Evolutionary conservation across 2,329 filamentous ascomycete genomes (phyloP).

Genomic region (Colletotrichum falcatum): DNA sequence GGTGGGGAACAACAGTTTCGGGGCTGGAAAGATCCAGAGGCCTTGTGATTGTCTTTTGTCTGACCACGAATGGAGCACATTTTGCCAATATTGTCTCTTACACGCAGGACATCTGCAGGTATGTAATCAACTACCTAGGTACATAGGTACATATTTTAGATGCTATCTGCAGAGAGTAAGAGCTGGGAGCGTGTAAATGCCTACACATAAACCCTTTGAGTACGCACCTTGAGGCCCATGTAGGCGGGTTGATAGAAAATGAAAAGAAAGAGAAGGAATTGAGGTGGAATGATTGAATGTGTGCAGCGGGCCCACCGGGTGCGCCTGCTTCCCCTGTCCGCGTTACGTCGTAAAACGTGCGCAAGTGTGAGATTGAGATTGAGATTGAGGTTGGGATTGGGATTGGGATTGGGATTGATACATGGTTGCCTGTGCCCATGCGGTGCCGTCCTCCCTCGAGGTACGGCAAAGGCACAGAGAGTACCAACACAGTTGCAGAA

Average conservation of each 20-base stretch:
- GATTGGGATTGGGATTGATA: constrained; percentile 12
- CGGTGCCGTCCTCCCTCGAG: constrained; percentile 2
- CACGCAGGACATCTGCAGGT: background rate
- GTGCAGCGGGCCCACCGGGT: too few species aligned
- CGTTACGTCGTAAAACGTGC: background rate
- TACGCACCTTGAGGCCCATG: too few species aligned
- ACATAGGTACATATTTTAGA: background rate
- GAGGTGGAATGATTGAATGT: background rate
- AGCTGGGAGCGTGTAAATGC: background rate
- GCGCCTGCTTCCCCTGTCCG: background rate
- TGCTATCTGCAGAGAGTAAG: background rate
- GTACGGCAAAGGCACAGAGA: background rate
- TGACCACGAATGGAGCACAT: background rate
- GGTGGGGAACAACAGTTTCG: constrained; percentile 11
- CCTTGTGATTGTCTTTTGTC: background rate
- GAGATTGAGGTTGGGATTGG: constrained; percentile 13
- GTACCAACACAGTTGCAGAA: background rate
- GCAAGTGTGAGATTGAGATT: background rate
- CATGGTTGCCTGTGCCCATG: constrained; percentile 9
- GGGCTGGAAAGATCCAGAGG: background rate
- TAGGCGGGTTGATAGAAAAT: background rate
- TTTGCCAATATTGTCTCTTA: background rate
- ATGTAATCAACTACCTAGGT: background rate
- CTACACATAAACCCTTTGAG: too few species aligned
- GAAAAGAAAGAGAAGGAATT: background rate